Evolutionary conservation across 2,329 filamentous ascomycete genomes (phyloP).

Genomic region (Xylaria polymorpha): DNA sequence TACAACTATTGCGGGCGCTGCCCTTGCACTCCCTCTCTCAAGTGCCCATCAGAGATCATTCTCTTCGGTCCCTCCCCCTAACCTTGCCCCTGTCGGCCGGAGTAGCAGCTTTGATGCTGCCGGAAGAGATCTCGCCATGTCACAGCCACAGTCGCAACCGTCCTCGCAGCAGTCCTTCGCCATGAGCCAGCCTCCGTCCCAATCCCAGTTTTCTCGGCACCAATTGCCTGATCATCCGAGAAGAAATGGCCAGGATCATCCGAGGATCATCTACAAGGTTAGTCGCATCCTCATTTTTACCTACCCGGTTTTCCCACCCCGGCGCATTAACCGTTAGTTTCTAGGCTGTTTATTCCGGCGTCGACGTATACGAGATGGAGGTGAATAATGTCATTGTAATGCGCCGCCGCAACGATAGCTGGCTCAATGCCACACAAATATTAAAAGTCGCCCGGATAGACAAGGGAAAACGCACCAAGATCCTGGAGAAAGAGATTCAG

Average conservation of each 20-base stretch:
- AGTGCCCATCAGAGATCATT: slow-evolving; percentile 34
- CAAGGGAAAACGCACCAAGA: slow-evolving; percentile 97
- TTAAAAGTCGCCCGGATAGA: slow-evolving; percentile 97
- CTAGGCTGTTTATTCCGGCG: slow-evolving; percentile 90
- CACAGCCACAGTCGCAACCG: slow-evolving; percentile 57
- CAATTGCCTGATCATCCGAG: slow-evolving; percentile 55
- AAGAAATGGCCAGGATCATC: slow-evolving; percentile 54
- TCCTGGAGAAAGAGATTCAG: slow-evolving; percentile 96
- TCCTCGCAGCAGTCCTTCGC: slow-evolving; percentile 67
- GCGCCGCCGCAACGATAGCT: slow-evolving; percentile 93
- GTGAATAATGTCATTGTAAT: slow-evolving; percentile 94
- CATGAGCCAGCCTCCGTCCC: slow-evolving; percentile 61
- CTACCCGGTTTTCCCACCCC: slow-evolving; percentile 19
- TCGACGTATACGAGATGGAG: slow-evolving; percentile 98
- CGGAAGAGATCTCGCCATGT: slow-evolving; percentile 54
- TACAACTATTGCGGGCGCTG: slow-evolving; percentile 5
- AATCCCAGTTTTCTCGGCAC: slow-evolving; percentile 55
- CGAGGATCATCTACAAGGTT: slow-evolving; percentile 71
- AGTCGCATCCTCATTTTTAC: slow-evolving; percentile 4
- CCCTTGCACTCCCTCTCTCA: slow-evolving; percentile 30
- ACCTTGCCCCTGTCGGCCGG: slow-evolving; percentile 22
- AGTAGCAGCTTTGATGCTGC: slow-evolving; percentile 44
- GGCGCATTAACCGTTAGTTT: slow-evolving; percentile 36
- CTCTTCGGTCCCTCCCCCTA: slow-evolving; percentile 34
- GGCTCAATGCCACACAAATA: slow-evolving; percentile 98